phyloP scores from a whole-genome alignment of 2,329 filamentous ascomycete species.

The Venturia aucupariae region DNA sequence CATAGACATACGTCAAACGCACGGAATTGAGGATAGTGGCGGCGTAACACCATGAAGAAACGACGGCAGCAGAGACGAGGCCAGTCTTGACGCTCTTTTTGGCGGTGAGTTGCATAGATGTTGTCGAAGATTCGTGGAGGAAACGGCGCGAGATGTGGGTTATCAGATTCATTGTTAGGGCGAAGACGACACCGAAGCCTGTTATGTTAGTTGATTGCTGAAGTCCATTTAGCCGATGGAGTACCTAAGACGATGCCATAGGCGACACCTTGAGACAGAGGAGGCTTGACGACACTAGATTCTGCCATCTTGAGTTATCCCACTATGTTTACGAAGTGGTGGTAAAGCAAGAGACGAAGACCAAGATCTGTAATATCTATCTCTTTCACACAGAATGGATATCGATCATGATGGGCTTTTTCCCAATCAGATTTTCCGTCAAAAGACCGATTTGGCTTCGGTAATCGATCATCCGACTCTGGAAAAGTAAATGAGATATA shows the following conservation, averaged over 20 bases:
- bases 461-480: background rate
- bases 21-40: constrained; percentile 12
- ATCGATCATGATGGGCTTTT: too few relatives aligned
- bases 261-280: constrained; percentile 52
- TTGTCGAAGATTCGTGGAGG: background rate
- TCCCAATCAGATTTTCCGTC: background rate
- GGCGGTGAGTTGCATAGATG: constrained; percentile 7
- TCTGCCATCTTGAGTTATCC: background rate
- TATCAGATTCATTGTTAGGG: constrained; percentile 9
- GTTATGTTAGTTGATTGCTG: background rate
- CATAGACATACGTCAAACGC: constrained; percentile 13
- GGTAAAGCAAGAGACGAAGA: too few relatives aligned
- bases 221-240: background rate
- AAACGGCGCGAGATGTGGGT: constrained; percentile 4
- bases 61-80: constrained; percentile 4
- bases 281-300: constrained; percentile 13
- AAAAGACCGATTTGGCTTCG: background rate
- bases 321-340: too few relatives aligned
- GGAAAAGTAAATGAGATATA: background rate
- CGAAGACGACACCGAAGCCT: constrained; percentile 8
- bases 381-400: too few relatives aligned
- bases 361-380: too few relatives aligned
- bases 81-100: constrained; percentile 9
- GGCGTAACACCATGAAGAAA: constrained; percentile 11
- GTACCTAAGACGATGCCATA: constrained; percentile 67